phyloP scores from a whole-genome alignment of 139 green algal species.

The Haematococcus sp. region DNA sequence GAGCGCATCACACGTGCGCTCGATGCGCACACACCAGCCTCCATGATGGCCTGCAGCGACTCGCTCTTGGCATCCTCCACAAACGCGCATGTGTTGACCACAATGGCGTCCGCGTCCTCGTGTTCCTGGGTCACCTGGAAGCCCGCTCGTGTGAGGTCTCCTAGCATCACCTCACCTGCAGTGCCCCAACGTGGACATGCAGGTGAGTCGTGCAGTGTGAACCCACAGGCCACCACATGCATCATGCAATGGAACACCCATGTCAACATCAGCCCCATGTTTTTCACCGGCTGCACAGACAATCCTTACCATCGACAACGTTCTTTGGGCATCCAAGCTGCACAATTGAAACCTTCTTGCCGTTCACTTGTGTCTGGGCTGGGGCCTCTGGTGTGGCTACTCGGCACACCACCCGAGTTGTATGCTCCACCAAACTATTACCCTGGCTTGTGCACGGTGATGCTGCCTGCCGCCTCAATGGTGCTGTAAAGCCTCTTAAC shows the following conservation, averaged over 20 bases:
- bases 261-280: too few relatives aligned
- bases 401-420: too few relatives aligned
- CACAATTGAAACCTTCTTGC: constrained; percentile 66
- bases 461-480: too few relatives aligned
- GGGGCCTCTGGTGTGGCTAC: too few relatives aligned
- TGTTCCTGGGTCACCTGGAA: constrained; percentile 69
- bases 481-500: too few relatives aligned
- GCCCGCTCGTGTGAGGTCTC: constrained; percentile 68
- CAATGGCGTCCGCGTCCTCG: constrained; percentile 73
- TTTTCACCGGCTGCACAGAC: background rate
- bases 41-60: constrained; percentile 79
- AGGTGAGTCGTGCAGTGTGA: too few relatives aligned
- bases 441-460: too few relatives aligned
- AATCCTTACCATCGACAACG: constrained; percentile 68
- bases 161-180: constrained; percentile 87
- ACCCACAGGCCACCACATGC: background rate
- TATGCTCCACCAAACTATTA: too few relatives aligned
- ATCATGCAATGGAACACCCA: background rate
- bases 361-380: background rate
- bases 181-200: too few relatives aligned
- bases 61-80: constrained; percentile 88
- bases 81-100: constrained; percentile 91
- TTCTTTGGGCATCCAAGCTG: constrained; percentile 89
- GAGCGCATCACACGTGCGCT: too few relatives aligned
- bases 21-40: constrained; percentile 37